phyloP scores from a whole-genome alignment of 1,284 basidiomycete genomes.

The Chalciporus sp. region DNA sequence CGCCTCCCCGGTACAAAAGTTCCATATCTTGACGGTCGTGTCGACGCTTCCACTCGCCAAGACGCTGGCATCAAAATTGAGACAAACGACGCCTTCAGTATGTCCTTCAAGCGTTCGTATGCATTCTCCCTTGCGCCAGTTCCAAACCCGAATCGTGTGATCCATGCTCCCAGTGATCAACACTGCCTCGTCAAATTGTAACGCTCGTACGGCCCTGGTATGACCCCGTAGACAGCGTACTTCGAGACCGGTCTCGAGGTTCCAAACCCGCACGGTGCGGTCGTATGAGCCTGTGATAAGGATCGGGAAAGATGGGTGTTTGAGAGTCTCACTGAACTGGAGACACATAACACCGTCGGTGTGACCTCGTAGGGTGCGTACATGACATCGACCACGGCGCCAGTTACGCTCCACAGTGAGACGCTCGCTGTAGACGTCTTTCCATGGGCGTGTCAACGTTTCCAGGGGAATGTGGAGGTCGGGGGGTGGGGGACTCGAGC shows the following conservation, averaged over 20 bases:
- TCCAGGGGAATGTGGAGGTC: constrained; percentile 18
- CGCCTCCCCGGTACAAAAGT: constrained; percentile 89
- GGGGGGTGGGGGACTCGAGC: constrained; percentile 18
- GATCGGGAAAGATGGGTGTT: constrained; percentile 86
- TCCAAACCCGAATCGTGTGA: constrained; percentile 94
- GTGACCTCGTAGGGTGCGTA: constrained; percentile 88
- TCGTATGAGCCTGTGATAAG: constrained; percentile 99
- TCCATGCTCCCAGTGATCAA: constrained; percentile 98
- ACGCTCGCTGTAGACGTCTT: constrained; percentile 98
- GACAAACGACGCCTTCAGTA: constrained; percentile 88
- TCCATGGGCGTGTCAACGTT: constrained; percentile 87
- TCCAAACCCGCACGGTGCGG: constrained; percentile 94
- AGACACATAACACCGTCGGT: constrained; percentile 98
- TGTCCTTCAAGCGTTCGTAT: constrained; percentile 89
- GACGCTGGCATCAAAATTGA: constrained; percentile 92
- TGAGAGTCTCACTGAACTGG: constrained; percentile 88
- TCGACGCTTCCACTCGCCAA: constrained; percentile 92
- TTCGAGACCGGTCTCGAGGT: constrained; percentile 88
- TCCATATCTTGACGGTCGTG: constrained; percentile 92
- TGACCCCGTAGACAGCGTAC: constrained; percentile 88
- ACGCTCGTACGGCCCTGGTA: constrained; percentile 85
- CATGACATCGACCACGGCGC: constrained; percentile 88
- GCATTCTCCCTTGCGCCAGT: constrained; percentile 94
- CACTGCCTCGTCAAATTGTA: constrained; percentile 97
- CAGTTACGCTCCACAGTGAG: constrained; percentile 96